These are phyloP conservation scores for Spathaspora girioi DNA, from an alignment of 805 yeast species.

Conservation along the genomic window DNA sequence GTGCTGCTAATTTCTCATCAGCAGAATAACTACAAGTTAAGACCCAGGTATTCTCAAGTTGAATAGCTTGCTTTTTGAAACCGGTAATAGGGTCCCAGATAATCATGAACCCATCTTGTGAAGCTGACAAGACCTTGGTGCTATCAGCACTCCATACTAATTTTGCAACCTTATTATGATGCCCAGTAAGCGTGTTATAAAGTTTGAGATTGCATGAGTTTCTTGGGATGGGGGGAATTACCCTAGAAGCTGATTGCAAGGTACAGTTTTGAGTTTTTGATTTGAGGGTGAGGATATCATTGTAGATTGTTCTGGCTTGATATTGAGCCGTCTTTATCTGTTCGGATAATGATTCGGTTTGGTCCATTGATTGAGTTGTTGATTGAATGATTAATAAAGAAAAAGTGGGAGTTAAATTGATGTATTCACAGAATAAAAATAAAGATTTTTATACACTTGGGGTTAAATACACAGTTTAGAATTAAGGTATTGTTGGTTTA, in stretches of 20 bases:
- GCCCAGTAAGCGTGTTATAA: constrained; percentile 51
- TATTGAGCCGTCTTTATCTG: constrained; percentile 32
- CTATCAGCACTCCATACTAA: constrained; percentile 68
- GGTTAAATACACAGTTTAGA: too few relatives aligned
- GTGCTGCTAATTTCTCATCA: constrained; percentile 60
- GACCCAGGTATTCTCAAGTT: constrained; percentile 76
- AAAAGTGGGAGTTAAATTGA: not conserved
- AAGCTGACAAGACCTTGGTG: constrained; percentile 60
- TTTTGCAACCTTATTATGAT: constrained; percentile 68
- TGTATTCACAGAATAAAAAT: not conserved
- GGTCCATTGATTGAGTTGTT: not conserved
- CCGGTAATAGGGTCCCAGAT: constrained; percentile 81
- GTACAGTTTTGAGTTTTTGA: constrained; percentile 43
- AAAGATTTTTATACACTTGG: not conserved
- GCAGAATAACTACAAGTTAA: constrained; percentile 72
- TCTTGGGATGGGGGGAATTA: constrained; percentile 28
- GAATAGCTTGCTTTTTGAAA: constrained; percentile 64
- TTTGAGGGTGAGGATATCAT: constrained; percentile 45
- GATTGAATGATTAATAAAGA: not conserved
- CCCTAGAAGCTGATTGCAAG: constrained; percentile 35
- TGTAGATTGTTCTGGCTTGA: constrained; percentile 46
- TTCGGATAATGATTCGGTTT: not conserved
- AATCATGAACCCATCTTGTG: constrained; percentile 83
- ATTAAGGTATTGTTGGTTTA: too few relatives aligned
- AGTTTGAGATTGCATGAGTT: constrained; percentile 24